Base-by-base conservation (phyloP, 768 basidiomycete species). In the Amanita jacksonii region DNA sequence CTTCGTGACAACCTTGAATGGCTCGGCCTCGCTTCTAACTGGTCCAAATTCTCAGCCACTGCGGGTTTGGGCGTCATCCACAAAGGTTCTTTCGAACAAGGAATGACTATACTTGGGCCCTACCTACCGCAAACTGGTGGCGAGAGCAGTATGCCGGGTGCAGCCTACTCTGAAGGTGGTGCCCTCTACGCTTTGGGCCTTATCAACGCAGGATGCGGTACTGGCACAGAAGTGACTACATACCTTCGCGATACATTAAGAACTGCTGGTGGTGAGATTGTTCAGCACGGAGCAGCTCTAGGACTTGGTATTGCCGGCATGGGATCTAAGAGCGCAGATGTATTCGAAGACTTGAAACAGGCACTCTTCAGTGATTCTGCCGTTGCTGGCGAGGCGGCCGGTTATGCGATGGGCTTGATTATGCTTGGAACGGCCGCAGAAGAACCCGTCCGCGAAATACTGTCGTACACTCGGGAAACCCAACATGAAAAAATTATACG, bases 401-500 rank as follows among this genome's bases (percentile, higher is more conserved):
- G 96, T 10, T 97, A 89, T 62, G 86, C 93, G 1, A 97, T 99
- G 93, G 96, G 96, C 24, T 70, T 99, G 42, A 78, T 97, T 57
- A 97, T 97, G 93, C 74, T 99, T 5, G 96, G 92, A n/a, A 92
- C 90, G 2, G 92, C 79, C 12, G 81, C 80, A 33, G 68, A 72
- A 22, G 81, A 77, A 28, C 78, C 80, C 43, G 78, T 91, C 27
- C 82, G 87, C 22, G 96, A 99, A 65, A 98, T 97, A 94, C 68
- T 97, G 45, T 77, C 83, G 41, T 99, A 99, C 57, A 92, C 96
- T 22, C 78, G 85, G 44, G 96, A 99, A 59, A 99, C 96, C 1
- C 91, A 96, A 56, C 96, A 98, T 58, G 96, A 99, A 69, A 99
- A 98, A 69, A 98, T 98, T 56, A 98, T 98, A 44, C 83, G 96